Evolutionary conservation across 139 green algal genomes (phyloP).

Genomic region (Chloropicon primus): DNA sequence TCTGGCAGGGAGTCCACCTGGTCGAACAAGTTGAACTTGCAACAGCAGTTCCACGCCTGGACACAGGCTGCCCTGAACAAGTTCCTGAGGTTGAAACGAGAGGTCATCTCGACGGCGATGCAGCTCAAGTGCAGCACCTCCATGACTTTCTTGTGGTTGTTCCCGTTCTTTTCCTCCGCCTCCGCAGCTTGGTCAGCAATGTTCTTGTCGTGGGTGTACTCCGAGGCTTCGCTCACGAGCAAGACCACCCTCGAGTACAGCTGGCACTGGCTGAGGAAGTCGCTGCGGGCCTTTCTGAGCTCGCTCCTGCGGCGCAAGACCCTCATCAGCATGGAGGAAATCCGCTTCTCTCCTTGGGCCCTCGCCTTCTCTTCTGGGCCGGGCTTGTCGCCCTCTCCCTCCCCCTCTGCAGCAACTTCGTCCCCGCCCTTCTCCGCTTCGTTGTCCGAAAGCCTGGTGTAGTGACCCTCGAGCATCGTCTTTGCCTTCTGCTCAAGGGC

Average conservation of each 20-base stretch:
- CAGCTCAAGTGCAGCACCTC: not conserved
- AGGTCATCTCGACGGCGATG: not conserved
- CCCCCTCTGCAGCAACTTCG: not conserved
- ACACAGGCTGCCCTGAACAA: not conserved
- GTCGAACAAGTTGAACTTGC: not conserved
- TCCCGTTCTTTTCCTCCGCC: not conserved
- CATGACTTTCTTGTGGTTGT: not conserved
- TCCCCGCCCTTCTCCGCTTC: not conserved
- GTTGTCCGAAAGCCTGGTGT: not conserved
- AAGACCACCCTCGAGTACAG: not conserved
- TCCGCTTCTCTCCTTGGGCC: not conserved
- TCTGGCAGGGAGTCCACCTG: not conserved
- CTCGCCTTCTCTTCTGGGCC: not conserved
- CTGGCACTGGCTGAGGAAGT: not conserved
- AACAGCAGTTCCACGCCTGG: not conserved
- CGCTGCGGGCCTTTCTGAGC: not conserved
- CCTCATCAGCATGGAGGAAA: not conserved
- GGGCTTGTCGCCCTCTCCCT: not conserved
- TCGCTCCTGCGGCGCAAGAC: not conserved
- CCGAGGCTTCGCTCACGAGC: not conserved
- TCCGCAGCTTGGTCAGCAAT: not conserved
- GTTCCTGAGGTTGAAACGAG: not conserved
- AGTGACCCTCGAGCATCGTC: not conserved
- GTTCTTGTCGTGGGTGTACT: not conserved
- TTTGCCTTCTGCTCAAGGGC: not conserved